phyloP scores from a whole-genome alignment of 306 rosid species.

The Corylus avellana region DNA sequence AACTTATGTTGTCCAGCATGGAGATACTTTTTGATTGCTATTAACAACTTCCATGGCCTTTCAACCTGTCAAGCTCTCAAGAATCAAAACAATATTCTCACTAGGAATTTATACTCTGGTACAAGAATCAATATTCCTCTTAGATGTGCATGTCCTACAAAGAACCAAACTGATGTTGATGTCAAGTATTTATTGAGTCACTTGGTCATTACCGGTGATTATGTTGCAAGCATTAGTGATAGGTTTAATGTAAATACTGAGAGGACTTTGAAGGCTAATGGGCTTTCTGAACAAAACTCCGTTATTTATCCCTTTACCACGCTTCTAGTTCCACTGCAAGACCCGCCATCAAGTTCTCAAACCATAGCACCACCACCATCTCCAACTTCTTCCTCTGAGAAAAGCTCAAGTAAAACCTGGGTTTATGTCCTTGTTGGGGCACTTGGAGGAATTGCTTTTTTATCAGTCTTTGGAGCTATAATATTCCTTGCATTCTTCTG shows the following conservation, averaged over 20 bases:
- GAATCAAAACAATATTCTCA: conserved; percentile 38
- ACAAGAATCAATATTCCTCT: conserved; percentile 59
- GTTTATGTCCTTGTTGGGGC: conserved; percentile 61
- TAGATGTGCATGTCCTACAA: conserved; percentile 92
- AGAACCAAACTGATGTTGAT: conserved; percentile 60
- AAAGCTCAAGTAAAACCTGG: conserved; percentile 59
- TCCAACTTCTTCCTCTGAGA: conserved; percentile 29
- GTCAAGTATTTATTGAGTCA: conserved; percentile 62
- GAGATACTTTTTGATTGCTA: conserved; percentile 45
- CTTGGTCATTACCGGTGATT: conserved; percentile 39
- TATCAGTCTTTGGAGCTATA: conserved; percentile 26
- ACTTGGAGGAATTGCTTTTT: conserved; percentile 39
- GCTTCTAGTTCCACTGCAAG: conserved; percentile 67
- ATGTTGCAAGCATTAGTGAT: conserved; percentile 33
- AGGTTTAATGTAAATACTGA: conserved; percentile 39
- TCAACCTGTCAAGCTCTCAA: conserved; percentile 74
- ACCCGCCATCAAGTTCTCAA: conserved; percentile 55
- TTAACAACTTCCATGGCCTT: conserved; percentile 65
- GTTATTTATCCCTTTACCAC: conserved; percentile 52
- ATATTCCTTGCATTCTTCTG: conserved; percentile 30
- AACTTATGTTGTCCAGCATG: conserved; percentile 32
- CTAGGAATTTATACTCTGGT: conserved; percentile 32
- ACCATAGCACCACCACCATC: conserved; percentile 34
- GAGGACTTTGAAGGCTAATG: conserved; percentile 57
- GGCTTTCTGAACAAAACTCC: conserved; percentile 37